Conservation (phyloP, 768 basidiomycete genomes). For the Leccinum aurantiacum region DNA sequence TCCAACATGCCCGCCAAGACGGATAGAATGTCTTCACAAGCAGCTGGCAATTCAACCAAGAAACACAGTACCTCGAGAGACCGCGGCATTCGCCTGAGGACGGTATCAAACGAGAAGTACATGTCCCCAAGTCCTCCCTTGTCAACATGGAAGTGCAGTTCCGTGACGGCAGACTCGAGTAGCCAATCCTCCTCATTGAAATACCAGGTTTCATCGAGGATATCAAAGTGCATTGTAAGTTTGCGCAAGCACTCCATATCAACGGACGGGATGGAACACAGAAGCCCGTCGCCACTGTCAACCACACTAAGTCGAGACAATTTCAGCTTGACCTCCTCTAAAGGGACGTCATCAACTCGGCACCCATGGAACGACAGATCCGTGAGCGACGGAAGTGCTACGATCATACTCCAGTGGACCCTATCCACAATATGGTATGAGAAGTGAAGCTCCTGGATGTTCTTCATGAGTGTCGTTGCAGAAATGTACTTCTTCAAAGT, state of each 20-base stretch:
- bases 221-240: neutral
- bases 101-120: neutral
- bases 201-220: neutral
- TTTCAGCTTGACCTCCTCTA: neutral
- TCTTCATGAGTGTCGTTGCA: constrained; percentile 19
- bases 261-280: too few species aligned
- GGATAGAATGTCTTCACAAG: neutral
- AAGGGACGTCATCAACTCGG: neutral
- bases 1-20: neutral
- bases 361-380: constrained; percentile 13
- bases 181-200: neutral
- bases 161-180: neutral
- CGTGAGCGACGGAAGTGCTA: constrained; percentile 13
- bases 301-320: neutral
- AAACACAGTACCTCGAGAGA: neutral
- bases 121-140: neutral
- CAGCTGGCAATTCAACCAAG: neutral
- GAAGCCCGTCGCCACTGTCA: neutral
- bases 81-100: neutral
- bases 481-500: neutral
- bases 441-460: constrained; percentile 19
- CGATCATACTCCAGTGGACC: constrained; percentile 19
- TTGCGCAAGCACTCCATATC: neutral
- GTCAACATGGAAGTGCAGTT: neutral
- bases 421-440: constrained; percentile 3